Conservation (phyloP, 805 yeast genomes). For the Torulaspora maleeae region DNA sequence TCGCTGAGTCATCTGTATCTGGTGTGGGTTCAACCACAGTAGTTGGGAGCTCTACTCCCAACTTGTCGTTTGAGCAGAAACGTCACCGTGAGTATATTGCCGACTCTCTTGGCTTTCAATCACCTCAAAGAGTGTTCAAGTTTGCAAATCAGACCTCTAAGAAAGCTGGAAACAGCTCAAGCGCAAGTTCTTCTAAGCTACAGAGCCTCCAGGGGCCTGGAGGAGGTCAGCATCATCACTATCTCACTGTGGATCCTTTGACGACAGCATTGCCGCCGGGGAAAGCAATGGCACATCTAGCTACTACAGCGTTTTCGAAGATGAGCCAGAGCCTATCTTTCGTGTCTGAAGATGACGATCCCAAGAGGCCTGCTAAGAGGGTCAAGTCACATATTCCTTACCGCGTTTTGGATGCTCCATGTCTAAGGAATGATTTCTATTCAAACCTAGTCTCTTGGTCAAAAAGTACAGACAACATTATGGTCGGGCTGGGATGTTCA, state of each 20-base stretch:
- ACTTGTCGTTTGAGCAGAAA: conserved; percentile 10
- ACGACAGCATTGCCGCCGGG: conserved; percentile 22
- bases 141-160: conserved; percentile 17
- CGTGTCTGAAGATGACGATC: conserved; percentile 5
- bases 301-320: conserved; percentile 13
- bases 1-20: conserved; percentile 1
- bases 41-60: conserved; percentile 2
- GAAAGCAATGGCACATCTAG: conserved; percentile 17
- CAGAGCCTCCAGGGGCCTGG: background rate
- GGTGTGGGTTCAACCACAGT: background rate
- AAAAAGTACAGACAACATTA: conserved; percentile 42
- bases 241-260: conserved; percentile 18
- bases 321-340: conserved; percentile 13
- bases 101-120: conserved; percentile 45
- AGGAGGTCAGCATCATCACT: conserved; percentile 8
- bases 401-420: conserved; percentile 63
- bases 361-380: conserved; percentile 25
- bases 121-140: conserved; percentile 40
- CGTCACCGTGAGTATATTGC: conserved; percentile 43
- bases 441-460: conserved; percentile 76
- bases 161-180: background rate
- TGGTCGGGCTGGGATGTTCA: conserved; percentile 59
- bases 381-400: conserved; percentile 42
- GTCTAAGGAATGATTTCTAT: conserved; percentile 70
- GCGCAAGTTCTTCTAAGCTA: background rate